Percentiles rank a stretch among this genome's conserved stretches.
phyloP scores from a whole-genome alignment of 2,329 filamentous ascomycete genomes.

The Ophiosphaerella herpotricha region DNA sequence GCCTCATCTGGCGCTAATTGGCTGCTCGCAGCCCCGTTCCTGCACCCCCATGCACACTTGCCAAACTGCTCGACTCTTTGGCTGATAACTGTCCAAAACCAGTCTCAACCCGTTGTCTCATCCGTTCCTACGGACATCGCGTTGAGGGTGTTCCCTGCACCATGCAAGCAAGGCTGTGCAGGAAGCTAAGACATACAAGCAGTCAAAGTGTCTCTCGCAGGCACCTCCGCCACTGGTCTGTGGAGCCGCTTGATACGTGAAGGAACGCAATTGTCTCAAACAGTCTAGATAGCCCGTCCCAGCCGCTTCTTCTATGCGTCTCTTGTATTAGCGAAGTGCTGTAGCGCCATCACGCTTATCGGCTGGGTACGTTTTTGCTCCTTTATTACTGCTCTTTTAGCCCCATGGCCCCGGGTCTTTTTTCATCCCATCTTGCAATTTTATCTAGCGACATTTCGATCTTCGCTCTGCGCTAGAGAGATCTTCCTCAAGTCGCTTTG shows the following conservation, averaged over 20 bases:
- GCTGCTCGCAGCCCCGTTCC: slow-evolving; percentile 6
- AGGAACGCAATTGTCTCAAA: not conserved
- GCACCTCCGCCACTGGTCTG: slow-evolving; percentile 4
- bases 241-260: slow-evolving; percentile 18
- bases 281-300: not conserved
- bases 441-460: not conserved
- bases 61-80: not conserved
- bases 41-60: slow-evolving; percentile 6
- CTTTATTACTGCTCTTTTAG: not conserved
- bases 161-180: too few species aligned
- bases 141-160: not conserved
- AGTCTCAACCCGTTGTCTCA: slow-evolving; percentile 2
- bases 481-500: not conserved
- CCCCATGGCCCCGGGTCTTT: slow-evolving; percentile 1
- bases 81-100: slow-evolving; percentile 16
- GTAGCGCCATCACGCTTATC: not conserved
- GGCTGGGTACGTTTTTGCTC: slow-evolving; percentile 1
- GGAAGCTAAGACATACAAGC: not conserved
- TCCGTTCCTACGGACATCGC: slow-evolving; percentile 9
- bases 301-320: not conserved
- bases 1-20: slow-evolving; percentile 9
- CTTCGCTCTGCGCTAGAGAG: not conserved
- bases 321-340: not conserved
- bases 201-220: not conserved
- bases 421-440: not conserved